phyloP scores from a whole-genome alignment of 2,329 filamentous ascomycete species.

The Beauveria scarabaeidicola region DNA sequence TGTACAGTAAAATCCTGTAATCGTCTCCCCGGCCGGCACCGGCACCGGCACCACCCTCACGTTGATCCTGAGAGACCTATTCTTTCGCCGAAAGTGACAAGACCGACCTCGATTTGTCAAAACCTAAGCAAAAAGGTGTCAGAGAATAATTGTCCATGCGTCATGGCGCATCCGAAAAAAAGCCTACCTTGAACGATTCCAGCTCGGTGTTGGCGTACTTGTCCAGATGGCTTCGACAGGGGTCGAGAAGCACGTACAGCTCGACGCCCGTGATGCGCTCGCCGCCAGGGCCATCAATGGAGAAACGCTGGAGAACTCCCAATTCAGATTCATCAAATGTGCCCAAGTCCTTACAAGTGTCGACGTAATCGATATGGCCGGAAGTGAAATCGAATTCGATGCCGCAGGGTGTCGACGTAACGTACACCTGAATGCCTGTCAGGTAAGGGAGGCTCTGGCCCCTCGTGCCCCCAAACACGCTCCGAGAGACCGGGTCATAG shows the following conservation, averaged over 20 bases:
- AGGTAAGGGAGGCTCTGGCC: not conserved
- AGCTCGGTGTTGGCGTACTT: not conserved
- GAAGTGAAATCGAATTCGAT: not conserved
- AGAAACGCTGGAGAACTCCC: not conserved
- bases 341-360: not conserved
- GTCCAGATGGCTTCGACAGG: not conserved
- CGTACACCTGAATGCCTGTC: not conserved
- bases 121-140: not conserved
- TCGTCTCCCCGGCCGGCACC: not conserved
- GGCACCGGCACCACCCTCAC: not conserved
- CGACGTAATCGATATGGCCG: not conserved
- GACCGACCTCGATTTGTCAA: not conserved
- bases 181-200: not conserved
- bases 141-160: too few species aligned
- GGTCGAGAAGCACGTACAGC: not conserved
- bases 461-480: not conserved
- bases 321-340: not conserved
- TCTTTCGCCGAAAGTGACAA: not conserved
- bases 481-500: not conserved
- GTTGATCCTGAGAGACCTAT: not conserved
- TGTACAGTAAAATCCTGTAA: not conserved
- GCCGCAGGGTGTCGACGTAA: not conserved
- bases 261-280: not conserved
- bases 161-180: too few species aligned
- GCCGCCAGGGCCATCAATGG: not conserved